Evolutionary conservation across 345 rosid genomes (phyloP), one percentile per base, ranked within the genome.

Genomic region (Pelargonium nanum): DNA sequence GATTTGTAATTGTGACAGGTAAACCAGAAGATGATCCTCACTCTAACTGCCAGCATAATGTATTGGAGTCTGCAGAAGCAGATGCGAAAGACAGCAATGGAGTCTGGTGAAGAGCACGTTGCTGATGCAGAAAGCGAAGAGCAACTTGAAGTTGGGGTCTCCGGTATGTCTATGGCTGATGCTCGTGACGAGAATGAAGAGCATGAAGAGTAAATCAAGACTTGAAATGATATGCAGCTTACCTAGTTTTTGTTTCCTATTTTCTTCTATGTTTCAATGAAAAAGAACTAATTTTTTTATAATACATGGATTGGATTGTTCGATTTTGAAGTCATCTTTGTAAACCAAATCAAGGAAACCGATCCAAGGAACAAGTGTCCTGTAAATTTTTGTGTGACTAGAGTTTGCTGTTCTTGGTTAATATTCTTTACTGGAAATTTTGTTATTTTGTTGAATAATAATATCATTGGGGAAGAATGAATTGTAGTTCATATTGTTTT

Each of bases 21-120:
- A 59, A 93, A 89, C 85, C 96, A 78, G 80, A 93, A 93, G 83
- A 93, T 93, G 97, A 85, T 89, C 68, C 97, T 93, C 32, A 85
- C 77, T 32, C 72, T 89, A 77, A 72, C 95, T 0, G 97, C 99
- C 21, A 87, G 95, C 72, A 89, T 93, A 65, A 89, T 89, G 99
- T 89, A 81, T 69, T 89, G 96, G 99, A 87, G 97, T 79, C 78
- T 93, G 53, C 93, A 83, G 68, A 79, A 71, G 59, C 80, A 73
- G 63, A 78, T 93, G 53, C 91, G 82, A 67, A 79, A 74, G 59
- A 80, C 72, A 59, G 73, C 67, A 56, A 72, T 32, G 16, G 84
- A 75, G 58, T 60, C 79, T 12, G 82, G 79, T 12, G 44, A 73
- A 7, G 65, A 58, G 22, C 65, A 65, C 60, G 58, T 67, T 19